Evolutionary conservation across 140 eudicot genomes (phyloP).

Genomic region (Stevia rebaudiana): DNA sequence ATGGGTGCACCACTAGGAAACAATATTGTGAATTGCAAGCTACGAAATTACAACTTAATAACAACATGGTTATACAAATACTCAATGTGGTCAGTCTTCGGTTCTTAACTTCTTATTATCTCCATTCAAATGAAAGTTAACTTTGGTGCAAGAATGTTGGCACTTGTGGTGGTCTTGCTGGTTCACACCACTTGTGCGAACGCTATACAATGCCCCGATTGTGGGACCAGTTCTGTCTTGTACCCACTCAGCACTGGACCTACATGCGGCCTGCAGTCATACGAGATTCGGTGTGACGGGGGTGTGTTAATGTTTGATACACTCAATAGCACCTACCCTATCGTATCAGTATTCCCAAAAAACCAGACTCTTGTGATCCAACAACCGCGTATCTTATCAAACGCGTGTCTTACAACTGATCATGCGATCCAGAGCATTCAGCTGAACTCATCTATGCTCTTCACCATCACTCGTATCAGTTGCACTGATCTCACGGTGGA

Average conservation of each 20-base stretch:
- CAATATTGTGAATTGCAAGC: too few relatives aligned
- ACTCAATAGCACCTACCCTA: constrained; percentile 57
- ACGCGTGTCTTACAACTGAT: constrained; percentile 55
- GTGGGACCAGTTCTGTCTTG: constrained; percentile 59
- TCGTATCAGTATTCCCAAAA: constrained; percentile 40
- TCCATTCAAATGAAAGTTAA: too few relatives aligned
- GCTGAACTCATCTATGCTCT: constrained; percentile 49
- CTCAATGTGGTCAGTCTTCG: too few relatives aligned
- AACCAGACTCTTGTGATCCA: constrained; percentile 49
- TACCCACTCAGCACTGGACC: constrained; percentile 75
- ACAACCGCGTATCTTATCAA: constrained; percentile 43
- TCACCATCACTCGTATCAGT: constrained; percentile 47
- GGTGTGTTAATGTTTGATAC: constrained; percentile 46
- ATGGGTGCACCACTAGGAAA: too few relatives aligned
- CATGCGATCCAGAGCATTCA: constrained; percentile 50
- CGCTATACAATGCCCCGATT: constrained; percentile 39
- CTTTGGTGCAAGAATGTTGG: not conserved
- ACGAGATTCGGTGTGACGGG: constrained; percentile 47
- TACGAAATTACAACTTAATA: too few relatives aligned
- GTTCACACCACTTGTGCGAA: constrained; percentile 7
- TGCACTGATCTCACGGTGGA: constrained; percentile 45
- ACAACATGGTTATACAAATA: too few relatives aligned
- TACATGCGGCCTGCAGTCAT: constrained; percentile 55
- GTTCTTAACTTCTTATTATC: too few relatives aligned
- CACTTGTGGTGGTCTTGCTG: constrained; percentile 24